phyloP scores from a whole-genome alignment of 768 basidiomycete genomes.

The Lentinula raphanica region DNA sequence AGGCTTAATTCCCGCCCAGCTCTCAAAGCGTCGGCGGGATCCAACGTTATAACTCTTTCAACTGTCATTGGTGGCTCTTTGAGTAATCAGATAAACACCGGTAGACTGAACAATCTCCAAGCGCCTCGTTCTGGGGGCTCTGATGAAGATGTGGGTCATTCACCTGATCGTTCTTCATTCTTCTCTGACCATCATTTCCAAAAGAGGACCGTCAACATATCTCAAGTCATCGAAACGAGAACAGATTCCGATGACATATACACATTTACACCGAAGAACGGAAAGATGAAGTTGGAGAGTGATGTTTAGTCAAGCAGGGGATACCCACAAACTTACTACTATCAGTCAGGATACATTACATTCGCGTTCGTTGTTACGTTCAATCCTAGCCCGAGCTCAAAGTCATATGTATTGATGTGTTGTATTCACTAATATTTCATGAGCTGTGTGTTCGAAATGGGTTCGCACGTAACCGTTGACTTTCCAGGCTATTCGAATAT shows the following conservation, averaged over 20 bases:
- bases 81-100: background rate
- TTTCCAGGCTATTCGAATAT: too few relatives aligned
- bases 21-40: background rate
- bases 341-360: too few relatives aligned
- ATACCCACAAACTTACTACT: too few relatives aligned
- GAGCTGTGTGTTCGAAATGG: too few relatives aligned
- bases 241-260: background rate
- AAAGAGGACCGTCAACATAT: background rate
- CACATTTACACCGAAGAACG: background rate
- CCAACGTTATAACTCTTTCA: background rate
- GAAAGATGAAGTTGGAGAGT: background rate
- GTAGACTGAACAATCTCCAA: background rate
- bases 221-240: background rate
- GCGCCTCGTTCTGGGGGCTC: background rate
- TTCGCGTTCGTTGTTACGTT: too few relatives aligned
- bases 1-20: background rate
- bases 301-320: background rate
- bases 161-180: too few relatives aligned
- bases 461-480: too few relatives aligned
- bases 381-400: too few relatives aligned
- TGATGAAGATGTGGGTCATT: too few relatives aligned
- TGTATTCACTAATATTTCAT: too few relatives aligned
- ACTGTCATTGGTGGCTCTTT: background rate
- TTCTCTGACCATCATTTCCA: too few relatives aligned
- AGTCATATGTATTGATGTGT: too few relatives aligned